Conservation (phyloP, 495 filamentous ascomycete species). For the Chaetomium tenue region DNA sequence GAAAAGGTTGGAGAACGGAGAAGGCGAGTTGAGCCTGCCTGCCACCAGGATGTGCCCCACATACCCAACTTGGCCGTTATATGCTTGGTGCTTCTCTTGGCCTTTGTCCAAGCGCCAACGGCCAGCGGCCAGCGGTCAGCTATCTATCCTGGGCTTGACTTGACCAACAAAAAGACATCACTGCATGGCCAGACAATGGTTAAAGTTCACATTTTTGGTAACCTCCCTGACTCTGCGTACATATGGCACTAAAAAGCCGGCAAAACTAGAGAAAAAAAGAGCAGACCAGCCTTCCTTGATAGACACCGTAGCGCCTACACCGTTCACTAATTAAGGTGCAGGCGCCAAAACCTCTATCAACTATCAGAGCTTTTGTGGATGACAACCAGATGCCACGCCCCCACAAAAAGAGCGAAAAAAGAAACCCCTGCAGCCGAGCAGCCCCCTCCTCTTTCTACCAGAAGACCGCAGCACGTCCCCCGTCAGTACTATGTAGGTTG, state of each 20-base stretch:
- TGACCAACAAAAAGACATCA: background rate
- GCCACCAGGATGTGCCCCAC: background rate
- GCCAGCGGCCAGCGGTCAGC: too few species aligned
- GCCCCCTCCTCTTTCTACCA: constrained; percentile 32
- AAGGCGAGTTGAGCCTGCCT: background rate
- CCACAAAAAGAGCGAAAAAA: constrained; percentile 26
- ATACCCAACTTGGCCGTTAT: background rate
- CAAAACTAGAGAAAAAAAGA: constrained; percentile 28
- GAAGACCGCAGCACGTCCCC: constrained; percentile 30
- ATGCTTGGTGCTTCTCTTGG: too few species aligned
- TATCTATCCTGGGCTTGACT: background rate
- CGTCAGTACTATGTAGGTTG: constrained; percentile 27
- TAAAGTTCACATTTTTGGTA: constrained; percentile 33
- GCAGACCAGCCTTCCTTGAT: constrained; percentile 34
- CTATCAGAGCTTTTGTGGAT: constrained; percentile 33
- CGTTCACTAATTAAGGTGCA: constrained; percentile 35
- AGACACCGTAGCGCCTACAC: constrained; percentile 34
- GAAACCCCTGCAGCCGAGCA: constrained; percentile 22
- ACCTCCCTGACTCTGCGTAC: constrained; percentile 38
- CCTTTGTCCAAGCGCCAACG: too few species aligned
- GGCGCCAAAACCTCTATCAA: constrained; percentile 25
- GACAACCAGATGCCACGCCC: constrained; percentile 31
- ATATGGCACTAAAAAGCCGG: constrained; percentile 30
- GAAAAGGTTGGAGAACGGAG: background rate
- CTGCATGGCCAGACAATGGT: background rate